phyloP scores from a whole-genome alignment of 2,329 filamentous ascomycete species.

The Gaeumannomyces sp. region DNA sequence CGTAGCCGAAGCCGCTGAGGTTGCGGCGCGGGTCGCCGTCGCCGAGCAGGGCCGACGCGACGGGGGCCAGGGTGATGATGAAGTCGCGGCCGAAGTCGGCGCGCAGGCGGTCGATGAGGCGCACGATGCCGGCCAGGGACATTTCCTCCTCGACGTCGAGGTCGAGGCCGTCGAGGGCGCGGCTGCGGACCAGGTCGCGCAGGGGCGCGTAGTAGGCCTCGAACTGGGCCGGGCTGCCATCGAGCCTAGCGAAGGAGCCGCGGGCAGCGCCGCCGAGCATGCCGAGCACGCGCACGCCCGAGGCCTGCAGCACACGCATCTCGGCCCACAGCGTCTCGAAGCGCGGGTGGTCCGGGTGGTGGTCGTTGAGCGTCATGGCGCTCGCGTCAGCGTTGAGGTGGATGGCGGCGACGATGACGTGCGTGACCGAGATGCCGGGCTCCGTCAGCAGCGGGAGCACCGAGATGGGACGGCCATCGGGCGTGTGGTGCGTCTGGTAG shows the following conservation, averaged over 20 bases:
- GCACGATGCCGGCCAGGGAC: slow-evolving; percentile 55
- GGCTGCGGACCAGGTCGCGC: slow-evolving; percentile 49
- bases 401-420: slow-evolving; percentile 72
- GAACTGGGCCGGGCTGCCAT: slow-evolving; percentile 43
- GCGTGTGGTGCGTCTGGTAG: slow-evolving; percentile 37
- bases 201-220: slow-evolving; percentile 66
- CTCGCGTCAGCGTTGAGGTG: slow-evolving; percentile 65
- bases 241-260: slow-evolving; percentile 57
- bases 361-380: slow-evolving; percentile 69
- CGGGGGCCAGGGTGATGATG: slow-evolving; percentile 71
- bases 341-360: slow-evolving; percentile 55
- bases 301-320: slow-evolving; percentile 59
- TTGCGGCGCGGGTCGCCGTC: slow-evolving; percentile 50
- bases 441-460: slow-evolving; percentile 34
- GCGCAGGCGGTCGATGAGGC: slow-evolving; percentile 58
- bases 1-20: slow-evolving; percentile 71
- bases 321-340: slow-evolving; percentile 66
- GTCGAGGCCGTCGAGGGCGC: slow-evolving; percentile 59
- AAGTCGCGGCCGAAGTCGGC: slow-evolving; percentile 61
- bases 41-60: slow-evolving; percentile 63
- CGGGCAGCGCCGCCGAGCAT: slow-evolving; percentile 77
- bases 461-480: slow-evolving; percentile 29
- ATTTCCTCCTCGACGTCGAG: slow-evolving; percentile 71
- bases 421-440: slow-evolving; percentile 45
- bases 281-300: slow-evolving; percentile 67